Percentiles rank a stretch among this genome's conserved stretches.
phyloP scores from a whole-genome alignment of 148 eudicot genomes.

The Amaranthus hypochondriacus region DNA sequence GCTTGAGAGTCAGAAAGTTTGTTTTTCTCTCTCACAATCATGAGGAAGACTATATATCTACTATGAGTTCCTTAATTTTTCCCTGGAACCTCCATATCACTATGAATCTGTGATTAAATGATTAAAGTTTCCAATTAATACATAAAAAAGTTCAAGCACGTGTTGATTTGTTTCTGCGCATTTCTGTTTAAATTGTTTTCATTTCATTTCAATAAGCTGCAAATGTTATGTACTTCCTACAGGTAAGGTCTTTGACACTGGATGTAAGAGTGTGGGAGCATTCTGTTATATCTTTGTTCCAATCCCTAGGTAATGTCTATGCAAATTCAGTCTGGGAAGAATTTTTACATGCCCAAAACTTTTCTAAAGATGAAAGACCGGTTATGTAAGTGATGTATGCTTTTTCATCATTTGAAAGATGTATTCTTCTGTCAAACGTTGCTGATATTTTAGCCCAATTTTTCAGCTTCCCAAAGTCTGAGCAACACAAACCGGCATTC shows the following conservation, averaged over 20 bases:
- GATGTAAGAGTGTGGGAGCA: constrained; percentile 99
- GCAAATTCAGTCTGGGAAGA: constrained; percentile 95
- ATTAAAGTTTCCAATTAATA: not conserved
- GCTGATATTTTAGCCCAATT: constrained; percentile 15
- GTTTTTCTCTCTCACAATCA: not conserved
- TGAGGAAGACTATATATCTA: not conserved
- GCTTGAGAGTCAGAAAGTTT: not conserved
- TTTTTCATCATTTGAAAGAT: not conserved
- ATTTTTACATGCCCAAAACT: constrained; percentile 52
- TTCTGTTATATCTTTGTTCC: constrained; percentile 74
- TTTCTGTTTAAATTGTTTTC: not conserved
- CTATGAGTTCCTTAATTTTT: not conserved
- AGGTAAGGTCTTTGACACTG: constrained; percentile 87
- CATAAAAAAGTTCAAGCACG: too few relatives aligned
- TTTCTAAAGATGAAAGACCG: constrained; percentile 66
- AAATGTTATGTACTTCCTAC: constrained; percentile 15
- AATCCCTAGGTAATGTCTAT: constrained; percentile 77
- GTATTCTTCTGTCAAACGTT: not conserved
- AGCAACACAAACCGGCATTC: constrained; percentile 62
- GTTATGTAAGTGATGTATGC: constrained; percentile 47
- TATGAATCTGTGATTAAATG: not conserved
- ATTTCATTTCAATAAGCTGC: not conserved
- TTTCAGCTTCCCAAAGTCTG: constrained; percentile 61
- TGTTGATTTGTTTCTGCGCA: not conserved
- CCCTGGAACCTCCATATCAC: not conserved